A percentile compares a stretch with the other conserved stretches of the same genome.
These are phyloP conservation scores for Xylaria bambusicola DNA, from an alignment of 495 filamentous ascomycete genomes.

Conservation along the genomic window DNA sequence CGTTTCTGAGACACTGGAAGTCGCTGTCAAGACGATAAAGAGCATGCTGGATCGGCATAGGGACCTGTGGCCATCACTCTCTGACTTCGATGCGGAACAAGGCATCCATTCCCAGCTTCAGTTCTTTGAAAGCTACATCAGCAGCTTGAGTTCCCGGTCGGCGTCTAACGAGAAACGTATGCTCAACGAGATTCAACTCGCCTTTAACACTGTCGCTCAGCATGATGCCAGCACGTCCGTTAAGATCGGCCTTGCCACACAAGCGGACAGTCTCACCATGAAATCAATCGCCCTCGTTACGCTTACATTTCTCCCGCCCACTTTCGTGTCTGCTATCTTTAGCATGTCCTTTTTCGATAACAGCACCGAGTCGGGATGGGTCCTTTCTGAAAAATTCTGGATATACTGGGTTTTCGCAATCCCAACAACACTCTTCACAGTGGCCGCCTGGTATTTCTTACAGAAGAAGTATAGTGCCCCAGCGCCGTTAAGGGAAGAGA, in stretches of 20 bases:
- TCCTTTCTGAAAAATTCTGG: conserved; percentile 37
- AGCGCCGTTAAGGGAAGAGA: not conserved
- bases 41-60: conserved; percentile 38
- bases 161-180: conserved; percentile 40
- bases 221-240: conserved; percentile 37
- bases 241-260: conserved; percentile 38
- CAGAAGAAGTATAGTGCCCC: not conserved
- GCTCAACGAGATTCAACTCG: conserved; percentile 49
- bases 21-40: conserved; percentile 39
- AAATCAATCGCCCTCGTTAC: conserved; percentile 38
- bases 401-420: conserved; percentile 37
- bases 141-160: conserved; percentile 41
- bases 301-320: conserved; percentile 38
- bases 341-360: conserved; percentile 36
- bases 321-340: conserved; percentile 36
- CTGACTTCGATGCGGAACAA: not conserved
- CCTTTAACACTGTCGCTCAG: conserved; percentile 43
- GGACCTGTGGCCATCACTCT: not conserved
- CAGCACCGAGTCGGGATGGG: conserved; percentile 24
- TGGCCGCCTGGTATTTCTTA: conserved; percentile 18
- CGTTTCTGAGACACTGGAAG: conserved; percentile 46
- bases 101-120: conserved; percentile 30
- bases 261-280: conserved; percentile 41
- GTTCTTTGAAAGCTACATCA: conserved; percentile 41
- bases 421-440: conserved; percentile 21